Base-by-base conservation (phyloP, 2,329 filamentous ascomycete genomes). In the Mycocentrospora acerina region DNA sequence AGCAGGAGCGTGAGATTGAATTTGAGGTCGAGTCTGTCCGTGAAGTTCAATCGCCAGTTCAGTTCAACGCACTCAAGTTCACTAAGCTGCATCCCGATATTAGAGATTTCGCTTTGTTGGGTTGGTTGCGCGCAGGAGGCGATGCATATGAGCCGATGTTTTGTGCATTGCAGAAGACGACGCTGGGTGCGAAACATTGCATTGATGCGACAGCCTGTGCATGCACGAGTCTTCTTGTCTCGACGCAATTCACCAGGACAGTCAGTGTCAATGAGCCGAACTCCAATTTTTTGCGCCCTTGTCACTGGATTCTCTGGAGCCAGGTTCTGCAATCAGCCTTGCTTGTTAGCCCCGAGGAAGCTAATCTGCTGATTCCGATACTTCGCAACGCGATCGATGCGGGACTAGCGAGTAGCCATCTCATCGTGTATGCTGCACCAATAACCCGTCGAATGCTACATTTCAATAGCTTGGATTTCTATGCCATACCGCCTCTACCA, bases 231-330 rank as follows among this genome's bases (percentile, higher is more conserved):
- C 44, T 77, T 0, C 72, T 61, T 40, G 60, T 73, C 0, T 74
- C 73, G 0, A 44, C 39, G 0, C 74, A 82, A 40, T 83, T 80
- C 40, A 62, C 54, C 2, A 64, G 67, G 17, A 79, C 77, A 0
- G 68, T 80, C 3, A 60, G 64, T 2, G 26, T 55, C 2, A 42
- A 33, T 6, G 42, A 52, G n/a, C 46, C 75, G 46, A 61, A 68
- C 36, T 71, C 75, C 33, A 64, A 71, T 18, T 75, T 72, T 34
- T 35, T 66, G 49, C 70, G 75, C 2, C 62, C 76, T 0, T 77
- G 83, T 0, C 76, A 81, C 17, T 87, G 81, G 81, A 54, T 87
- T 2, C 59, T 86, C 0, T 84, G 76, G 74, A 78, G 74, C 41
- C 48, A 50, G 0, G n/a, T 48, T 0, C 65, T 66, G 0, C 53